Evolutionary conservation across 2,329 filamentous ascomycete species (phyloP), one percentile per base, ranked within the genome.

Genomic region (Colletotrichum falcatum): DNA sequence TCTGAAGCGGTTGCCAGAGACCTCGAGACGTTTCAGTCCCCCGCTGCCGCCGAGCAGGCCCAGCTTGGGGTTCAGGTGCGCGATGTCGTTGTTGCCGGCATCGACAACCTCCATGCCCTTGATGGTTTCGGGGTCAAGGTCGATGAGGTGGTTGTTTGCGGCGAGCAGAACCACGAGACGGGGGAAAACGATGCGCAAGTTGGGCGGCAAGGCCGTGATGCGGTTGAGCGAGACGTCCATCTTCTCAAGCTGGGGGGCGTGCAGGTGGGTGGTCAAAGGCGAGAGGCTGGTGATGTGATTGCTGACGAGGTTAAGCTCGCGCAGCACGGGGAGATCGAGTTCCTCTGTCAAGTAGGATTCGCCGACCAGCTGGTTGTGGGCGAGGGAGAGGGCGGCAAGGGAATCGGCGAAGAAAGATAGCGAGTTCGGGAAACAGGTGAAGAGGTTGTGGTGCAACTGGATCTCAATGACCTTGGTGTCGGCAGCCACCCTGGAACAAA

Each of bases 181-280:
- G 0, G 94, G 93, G 78, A 94, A 98, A 1, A 82, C 83, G 8
- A 87, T 81, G 63, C 90, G 90, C 8, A 97, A 82, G 30, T 78
- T 79, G 3, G 78, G 74, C 0, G 95, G 93, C 0, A 98, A 84
- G 0, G 87, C 86, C 0, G 89, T 87, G 37, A 98, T 82, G n/a
- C 92, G 90, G 78, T 98, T 98, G 73, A 92, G 88, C 30, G 92
- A 94, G 9, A 97, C 85, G 77, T 98, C 93, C 1, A 98, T 85
- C 74, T 92, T 92, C 64, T 91, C 89, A 8, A 98, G 86, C 8
- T 82, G 84, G 0, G 94, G 94, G 0, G 95, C 94, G n/a, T 87
- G 85, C 6, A 98, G 86, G 73, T 89, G 83, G 6, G 84, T 81
- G 3, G 89, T 86, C 20, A 98, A 81, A 0, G 91, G 89, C 1